Percentiles rank a stretch among this genome's conserved stretches.
Conservation (phyloP, 2,329 filamentous ascomycete species). For the Aspergillus brasiliensis region DNA sequence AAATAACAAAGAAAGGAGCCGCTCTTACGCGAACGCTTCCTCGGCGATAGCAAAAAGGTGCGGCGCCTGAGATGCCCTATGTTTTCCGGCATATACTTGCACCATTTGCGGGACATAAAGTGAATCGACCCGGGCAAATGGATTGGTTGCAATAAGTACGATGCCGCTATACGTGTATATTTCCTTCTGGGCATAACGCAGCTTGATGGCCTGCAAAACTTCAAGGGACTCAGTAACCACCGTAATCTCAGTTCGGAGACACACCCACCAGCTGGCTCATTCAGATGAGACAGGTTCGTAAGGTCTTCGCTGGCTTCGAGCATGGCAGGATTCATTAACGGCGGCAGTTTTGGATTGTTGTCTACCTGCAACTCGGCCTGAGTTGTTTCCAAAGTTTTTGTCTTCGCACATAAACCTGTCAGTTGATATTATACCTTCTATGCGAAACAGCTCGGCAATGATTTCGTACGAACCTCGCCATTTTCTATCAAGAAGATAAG, state of each 20-base stretch:
- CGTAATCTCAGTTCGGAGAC: constrained; percentile 1
- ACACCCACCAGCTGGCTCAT: constrained; percentile 87
- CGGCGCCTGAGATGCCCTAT: constrained; percentile 92
- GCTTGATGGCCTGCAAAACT: constrained; percentile 96
- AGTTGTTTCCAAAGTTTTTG: constrained; percentile 77
- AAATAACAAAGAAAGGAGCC: neutral
- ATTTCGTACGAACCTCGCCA: constrained; percentile 70
- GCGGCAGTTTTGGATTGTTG: constrained; percentile 77
- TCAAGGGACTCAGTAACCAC: constrained; percentile 28
- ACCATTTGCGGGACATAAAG: constrained; percentile 99
- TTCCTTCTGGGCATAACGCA: constrained; percentile 97
- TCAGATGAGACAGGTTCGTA: constrained; percentile 95
- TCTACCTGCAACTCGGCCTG: constrained; percentile 73
- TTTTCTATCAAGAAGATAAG: constrained; percentile 88
- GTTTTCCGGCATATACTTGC: constrained; percentile 97
- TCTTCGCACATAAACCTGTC: constrained; percentile 51
- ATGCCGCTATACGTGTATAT: constrained; percentile 99
- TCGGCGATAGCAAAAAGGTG: constrained; percentile 99
- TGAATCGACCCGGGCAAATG: constrained; percentile 95
- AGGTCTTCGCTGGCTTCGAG: constrained; percentile 98
- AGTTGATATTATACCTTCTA: constrained; percentile 2
- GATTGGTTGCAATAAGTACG: constrained; percentile 96
- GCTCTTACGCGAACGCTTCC: constrained; percentile 87
- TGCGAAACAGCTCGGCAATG: neutral
- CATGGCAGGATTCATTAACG: constrained; percentile 96